Conservation (phyloP, 192 early-diverging fungal genomes). For the Physocladia obscura region DNA sequence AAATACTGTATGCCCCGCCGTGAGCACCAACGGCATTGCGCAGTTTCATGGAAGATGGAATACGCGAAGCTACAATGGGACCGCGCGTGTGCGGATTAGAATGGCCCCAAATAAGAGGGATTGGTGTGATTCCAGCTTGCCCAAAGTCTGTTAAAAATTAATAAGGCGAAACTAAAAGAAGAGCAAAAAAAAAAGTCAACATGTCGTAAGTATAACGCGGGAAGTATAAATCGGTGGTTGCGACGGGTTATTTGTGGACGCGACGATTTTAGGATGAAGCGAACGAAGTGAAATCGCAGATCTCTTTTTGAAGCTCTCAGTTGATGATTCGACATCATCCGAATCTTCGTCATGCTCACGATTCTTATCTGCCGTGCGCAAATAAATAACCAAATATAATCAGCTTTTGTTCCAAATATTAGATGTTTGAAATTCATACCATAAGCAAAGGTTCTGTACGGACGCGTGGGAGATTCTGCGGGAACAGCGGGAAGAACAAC, state of each 20-base stretch:
- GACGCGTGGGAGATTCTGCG: not conserved
- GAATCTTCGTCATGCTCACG: slow-evolving; percentile 17
- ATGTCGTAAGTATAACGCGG: slow-evolving; percentile 70
- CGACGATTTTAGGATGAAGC: not conserved
- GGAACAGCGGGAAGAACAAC: not conserved
- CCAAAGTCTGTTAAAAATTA: slow-evolving; percentile 43
- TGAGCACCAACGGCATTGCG: slow-evolving; percentile 96
- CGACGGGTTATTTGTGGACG: not conserved
- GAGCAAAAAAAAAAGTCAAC: not conserved
- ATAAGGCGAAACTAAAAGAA: not conserved
- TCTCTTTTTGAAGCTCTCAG: not conserved
- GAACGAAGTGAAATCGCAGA: not conserved
- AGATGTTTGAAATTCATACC: too few species aligned
- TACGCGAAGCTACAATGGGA: slow-evolving; percentile 81
- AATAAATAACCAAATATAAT: not conserved
- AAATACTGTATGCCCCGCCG: slow-evolving; percentile 89
- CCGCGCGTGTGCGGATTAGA: slow-evolving; percentile 72
- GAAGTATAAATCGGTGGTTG: slow-evolving; percentile 46
- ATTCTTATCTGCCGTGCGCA: not conserved
- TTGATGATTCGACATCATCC: slow-evolving; percentile 25
- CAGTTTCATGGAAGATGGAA: slow-evolving; percentile 70
- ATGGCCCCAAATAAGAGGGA: slow-evolving; percentile 74
- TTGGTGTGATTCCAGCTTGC: slow-evolving; percentile 70
- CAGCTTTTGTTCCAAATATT: not conserved
- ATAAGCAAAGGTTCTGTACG: not conserved